phyloP scores from a whole-genome alignment of 2,329 filamentous ascomycete genomes.

The Cladosporium sp. region DNA sequence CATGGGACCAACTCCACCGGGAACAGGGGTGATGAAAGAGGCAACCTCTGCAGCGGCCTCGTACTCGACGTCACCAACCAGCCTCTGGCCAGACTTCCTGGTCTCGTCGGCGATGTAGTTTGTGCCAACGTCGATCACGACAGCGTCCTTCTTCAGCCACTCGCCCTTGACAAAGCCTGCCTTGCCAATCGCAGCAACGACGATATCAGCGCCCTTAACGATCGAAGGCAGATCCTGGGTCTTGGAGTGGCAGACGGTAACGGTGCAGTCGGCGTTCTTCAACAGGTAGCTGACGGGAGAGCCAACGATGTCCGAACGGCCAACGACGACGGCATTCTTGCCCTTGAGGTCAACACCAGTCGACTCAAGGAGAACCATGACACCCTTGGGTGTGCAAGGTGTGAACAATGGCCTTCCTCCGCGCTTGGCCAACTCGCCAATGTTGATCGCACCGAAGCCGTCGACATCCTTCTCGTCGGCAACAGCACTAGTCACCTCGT shows the following conservation, averaged over 20 bases:
- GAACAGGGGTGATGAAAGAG: slow-evolving; percentile 91
- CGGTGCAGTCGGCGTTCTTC: slow-evolving; percentile 93
- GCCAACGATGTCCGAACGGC: slow-evolving; percentile 94
- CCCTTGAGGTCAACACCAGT: slow-evolving; percentile 79
- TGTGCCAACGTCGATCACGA: slow-evolving; percentile 96
- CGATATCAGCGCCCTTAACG: slow-evolving; percentile 80
- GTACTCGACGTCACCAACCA: slow-evolving; percentile 95
- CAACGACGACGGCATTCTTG: slow-evolving; percentile 92
- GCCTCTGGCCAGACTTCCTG: slow-evolving; percentile 87
- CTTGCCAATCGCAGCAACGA: slow-evolving; percentile 89
- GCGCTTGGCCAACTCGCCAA: slow-evolving; percentile 94
- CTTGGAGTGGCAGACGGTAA: slow-evolving; percentile 92
- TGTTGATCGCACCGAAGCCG: slow-evolving; percentile 90
- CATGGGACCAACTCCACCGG: slow-evolving; percentile 96
- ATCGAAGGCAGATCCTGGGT: slow-evolving; percentile 72
- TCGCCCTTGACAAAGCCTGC: slow-evolving; percentile 88
- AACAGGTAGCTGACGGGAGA: slow-evolving; percentile 95
- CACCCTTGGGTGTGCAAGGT: slow-evolving; percentile 94
- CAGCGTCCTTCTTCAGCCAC: slow-evolving; percentile 91
- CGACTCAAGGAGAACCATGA: slow-evolving; percentile 88
- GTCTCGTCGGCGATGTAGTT: slow-evolving; percentile 89
- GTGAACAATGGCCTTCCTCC: slow-evolving; percentile 86
- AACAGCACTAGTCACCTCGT: slow-evolving; percentile 84
- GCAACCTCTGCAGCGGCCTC: slow-evolving; percentile 81
- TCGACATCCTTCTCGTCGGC: slow-evolving; percentile 96